Percentiles rank a stretch among this genome's conserved stretches.
phyloP scores from a whole-genome alignment of 768 basidiomycete species.

The Boletus huronensis region DNA sequence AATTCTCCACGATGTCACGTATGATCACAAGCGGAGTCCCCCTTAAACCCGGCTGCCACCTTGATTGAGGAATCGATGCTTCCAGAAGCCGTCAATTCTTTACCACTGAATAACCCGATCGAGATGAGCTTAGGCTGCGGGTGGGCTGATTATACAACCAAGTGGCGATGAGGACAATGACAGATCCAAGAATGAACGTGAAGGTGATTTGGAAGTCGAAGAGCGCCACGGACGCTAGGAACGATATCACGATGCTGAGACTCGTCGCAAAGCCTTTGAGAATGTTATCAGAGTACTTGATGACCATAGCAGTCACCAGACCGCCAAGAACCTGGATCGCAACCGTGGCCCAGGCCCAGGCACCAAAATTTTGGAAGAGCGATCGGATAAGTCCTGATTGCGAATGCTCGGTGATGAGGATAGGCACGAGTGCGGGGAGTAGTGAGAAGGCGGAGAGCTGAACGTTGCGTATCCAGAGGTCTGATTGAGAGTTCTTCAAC shows the following conservation, averaged over 20 bases:
- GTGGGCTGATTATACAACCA: conserved; percentile 84
- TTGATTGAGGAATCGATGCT: neutral
- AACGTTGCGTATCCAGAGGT: conserved; percentile 96
- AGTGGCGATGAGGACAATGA: conserved; percentile 81
- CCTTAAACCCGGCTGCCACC: neutral
- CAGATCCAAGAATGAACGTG: conserved; percentile 81
- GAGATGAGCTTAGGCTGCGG: conserved; percentile 33
- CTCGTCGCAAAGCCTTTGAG: conserved; percentile 95
- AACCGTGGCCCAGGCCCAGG: conserved; percentile 91
- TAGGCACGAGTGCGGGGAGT: conserved; percentile 79
- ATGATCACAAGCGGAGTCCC: conserved; percentile 4
- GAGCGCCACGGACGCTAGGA: conserved; percentile 85
- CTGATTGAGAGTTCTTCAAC: conserved; percentile 81
- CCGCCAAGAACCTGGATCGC: conserved; percentile 88
- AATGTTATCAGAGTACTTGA: conserved; percentile 91
- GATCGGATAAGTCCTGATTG: conserved; percentile 42
- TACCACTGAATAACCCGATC: conserved; percentile 26
- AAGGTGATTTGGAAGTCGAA: conserved; percentile 87
- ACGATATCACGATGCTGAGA: conserved; percentile 91
- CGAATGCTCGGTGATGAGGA: conserved; percentile 52
- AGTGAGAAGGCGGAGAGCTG: conserved; percentile 94
- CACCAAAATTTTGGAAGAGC: conserved; percentile 82
- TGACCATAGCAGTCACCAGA: conserved; percentile 87
- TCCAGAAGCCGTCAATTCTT: conserved; percentile 18
- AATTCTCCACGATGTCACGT: neutral